Base-by-base conservation (phyloP, 1,284 basidiomycete genomes). In the Pseudozyma hubeiensis region DNA sequence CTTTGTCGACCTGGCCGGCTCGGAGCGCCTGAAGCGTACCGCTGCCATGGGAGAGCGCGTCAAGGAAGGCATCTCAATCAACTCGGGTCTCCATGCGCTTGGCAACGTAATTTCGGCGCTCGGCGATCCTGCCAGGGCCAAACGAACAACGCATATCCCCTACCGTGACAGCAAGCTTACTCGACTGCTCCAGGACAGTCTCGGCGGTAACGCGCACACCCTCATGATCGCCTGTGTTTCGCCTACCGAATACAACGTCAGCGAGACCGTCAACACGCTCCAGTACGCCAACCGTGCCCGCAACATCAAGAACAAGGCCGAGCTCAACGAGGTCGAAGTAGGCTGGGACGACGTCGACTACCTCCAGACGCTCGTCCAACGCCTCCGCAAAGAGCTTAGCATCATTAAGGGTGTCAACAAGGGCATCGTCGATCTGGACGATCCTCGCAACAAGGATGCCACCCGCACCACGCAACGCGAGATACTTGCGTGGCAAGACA, bases 201-300 rank as follows among this genome's bases (percentile, higher is more conserved):
- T 99, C n/a, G 96, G 96, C 49, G 96, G 96, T 40, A 99, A 98
- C 85, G 92, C 96, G 1, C 92, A 97, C 81, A 99, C 97, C 3
- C 90, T 97, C 72, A 99, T 99, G 97, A 94, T 99, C 76, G 96
- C 96, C 10, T 99, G 97, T 85, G 91, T 98, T 66, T 96, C 94
- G 73, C 92, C 95, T 11, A 91, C 92, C 0, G 97, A 99, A 85
- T 96, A 90, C 89, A 99, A 99, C 85, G 89, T 92, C 5, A 90
- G 88, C 72, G 96, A 99, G 86, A 98, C 97, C 0, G 88, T 97
- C 77, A 97, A 97, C 85, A 99, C 96, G 7, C 89, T 99, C 81
- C 97, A 98, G 85, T 99, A 99, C 83, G 97, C 97, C 40, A 96
- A 97, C 75, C 92, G 97, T 31, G 97, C 96, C 1, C 88, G 95